These are phyloP conservation scores for Debaryomycetaceae sp. DNA, from an alignment of 1,139 yeast genomes.

Conservation along the genomic window DNA sequence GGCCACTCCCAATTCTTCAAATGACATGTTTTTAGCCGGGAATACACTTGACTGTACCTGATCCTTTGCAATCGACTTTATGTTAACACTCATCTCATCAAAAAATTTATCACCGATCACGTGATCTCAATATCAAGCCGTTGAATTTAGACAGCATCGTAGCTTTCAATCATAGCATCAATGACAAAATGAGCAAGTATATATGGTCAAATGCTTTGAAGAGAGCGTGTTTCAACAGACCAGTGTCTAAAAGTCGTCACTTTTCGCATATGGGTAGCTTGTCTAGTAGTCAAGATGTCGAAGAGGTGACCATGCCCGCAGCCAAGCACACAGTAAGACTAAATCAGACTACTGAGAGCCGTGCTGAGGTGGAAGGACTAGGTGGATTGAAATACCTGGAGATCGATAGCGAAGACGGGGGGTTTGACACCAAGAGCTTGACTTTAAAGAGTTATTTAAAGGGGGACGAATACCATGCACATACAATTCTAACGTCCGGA, in stretches of 20 bases:
- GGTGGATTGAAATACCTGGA: constrained; percentile 13
- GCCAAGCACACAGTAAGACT: background rate
- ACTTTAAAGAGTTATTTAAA: constrained; percentile 37
- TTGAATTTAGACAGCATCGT: background rate
- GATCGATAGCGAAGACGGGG: constrained; percentile 18
- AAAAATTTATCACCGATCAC: background rate
- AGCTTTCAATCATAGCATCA: background rate
- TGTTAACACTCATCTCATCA: background rate
- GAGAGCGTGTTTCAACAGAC: background rate
- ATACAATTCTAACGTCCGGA: constrained; percentile 33
- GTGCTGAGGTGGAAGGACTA: background rate
- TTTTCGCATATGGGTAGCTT: background rate
- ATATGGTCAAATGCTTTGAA: background rate
- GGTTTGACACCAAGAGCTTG: constrained; percentile 20
- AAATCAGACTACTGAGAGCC: background rate
- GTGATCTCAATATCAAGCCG: background rate
- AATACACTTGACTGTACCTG: background rate
- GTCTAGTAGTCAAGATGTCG: background rate
- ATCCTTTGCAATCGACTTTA: background rate
- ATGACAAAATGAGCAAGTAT: background rate
- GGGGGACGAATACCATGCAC: constrained; percentile 42
- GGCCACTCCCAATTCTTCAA: constrained; percentile 70
- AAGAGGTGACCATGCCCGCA: background rate
- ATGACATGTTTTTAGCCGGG: constrained; percentile 27
- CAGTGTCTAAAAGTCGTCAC: background rate